Evolutionary conservation across 1,139 yeast species (phyloP).

Genomic region (Torulaspora pretoriensis): DNA sequence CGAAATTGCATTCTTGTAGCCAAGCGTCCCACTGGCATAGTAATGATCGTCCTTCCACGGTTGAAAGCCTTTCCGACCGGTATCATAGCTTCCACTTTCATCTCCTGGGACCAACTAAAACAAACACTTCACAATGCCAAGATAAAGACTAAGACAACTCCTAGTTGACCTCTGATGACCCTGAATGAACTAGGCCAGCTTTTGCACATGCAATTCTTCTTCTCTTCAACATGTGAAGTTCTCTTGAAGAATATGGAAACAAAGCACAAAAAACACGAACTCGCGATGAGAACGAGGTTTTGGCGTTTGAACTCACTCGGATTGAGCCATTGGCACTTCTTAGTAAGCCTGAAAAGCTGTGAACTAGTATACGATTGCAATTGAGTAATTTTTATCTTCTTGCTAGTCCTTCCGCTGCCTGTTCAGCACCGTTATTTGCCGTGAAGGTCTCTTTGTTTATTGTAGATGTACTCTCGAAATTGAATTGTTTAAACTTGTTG

Average conservation of each 20-base stretch:
- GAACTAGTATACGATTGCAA: neutral
- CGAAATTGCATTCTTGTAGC: slow-evolving; percentile 24
- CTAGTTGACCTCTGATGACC: neutral
- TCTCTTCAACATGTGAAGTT: slow-evolving; percentile 7
- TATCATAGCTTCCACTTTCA: slow-evolving; percentile 12
- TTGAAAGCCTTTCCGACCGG: slow-evolving; percentile 22
- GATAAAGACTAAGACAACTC: neutral
- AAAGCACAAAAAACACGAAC: slow-evolving; percentile 2
- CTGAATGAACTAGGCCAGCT: neutral
- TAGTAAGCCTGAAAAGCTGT: neutral
- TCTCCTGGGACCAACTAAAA: neutral
- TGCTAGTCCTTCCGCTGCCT: neutral
- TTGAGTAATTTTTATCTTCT: neutral
- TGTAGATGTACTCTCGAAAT: neutral
- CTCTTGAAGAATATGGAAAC: slow-evolving; percentile 1
- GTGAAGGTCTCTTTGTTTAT: neutral
- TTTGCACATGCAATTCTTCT: slow-evolving; percentile 1
- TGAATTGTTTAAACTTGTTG: no score
- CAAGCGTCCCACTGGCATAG: slow-evolving; percentile 19
- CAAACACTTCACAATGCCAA: neutral
- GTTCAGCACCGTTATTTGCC: no score
- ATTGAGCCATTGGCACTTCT: neutral
- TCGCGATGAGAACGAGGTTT: neutral
- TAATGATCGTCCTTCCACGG: slow-evolving; percentile 22
- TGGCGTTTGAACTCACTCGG: neutral